A percentile compares a stretch with the other conserved stretches of the same genome.
These are phyloP conservation scores for Geotrichum carabidarum DNA, from an alignment of 1,139 yeast species.

Conservation along the genomic window DNA sequence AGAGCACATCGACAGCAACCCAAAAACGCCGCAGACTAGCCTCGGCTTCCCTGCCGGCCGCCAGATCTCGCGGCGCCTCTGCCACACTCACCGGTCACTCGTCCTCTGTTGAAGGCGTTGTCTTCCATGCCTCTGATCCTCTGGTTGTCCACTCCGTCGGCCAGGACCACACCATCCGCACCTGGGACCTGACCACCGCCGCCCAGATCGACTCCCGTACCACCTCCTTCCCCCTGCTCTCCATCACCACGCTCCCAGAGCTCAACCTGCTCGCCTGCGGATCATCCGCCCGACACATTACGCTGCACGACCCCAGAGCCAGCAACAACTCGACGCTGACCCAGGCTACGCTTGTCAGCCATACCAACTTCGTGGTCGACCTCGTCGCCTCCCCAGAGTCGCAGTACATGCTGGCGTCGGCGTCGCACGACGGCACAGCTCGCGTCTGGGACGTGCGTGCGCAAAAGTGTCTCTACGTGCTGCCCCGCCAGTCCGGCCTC, in stretches of 20 bases:
- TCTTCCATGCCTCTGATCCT: constrained; percentile 64
- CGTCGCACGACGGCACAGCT: constrained; percentile 92
- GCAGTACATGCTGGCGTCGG: constrained; percentile 72
- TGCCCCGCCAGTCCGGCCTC: constrained; percentile 55
- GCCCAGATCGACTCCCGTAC: constrained; percentile 81
- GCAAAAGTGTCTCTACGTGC: constrained; percentile 77
- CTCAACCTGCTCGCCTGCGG: constrained; percentile 76
- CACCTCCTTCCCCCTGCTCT: constrained; percentile 80
- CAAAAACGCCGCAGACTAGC: constrained; percentile 84
- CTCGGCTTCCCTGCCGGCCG: constrained; percentile 51
- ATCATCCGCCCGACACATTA: constrained; percentile 91
- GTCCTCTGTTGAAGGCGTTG: constrained; percentile 69
- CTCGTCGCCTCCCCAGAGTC: constrained; percentile 69
- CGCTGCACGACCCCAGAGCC: constrained; percentile 81
- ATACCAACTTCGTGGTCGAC: constrained; percentile 82
- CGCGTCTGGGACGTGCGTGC: constrained; percentile 95
- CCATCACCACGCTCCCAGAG: constrained; percentile 59
- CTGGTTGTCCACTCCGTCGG: constrained; percentile 89
- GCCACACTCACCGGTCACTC: constrained; percentile 72
- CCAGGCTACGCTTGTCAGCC: constrained; percentile 75
- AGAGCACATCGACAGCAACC: constrained; percentile 55
- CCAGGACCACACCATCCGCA: constrained; percentile 89
- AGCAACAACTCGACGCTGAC: constrained; percentile 42
- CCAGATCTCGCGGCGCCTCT: constrained; percentile 77
- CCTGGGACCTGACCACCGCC: constrained; percentile 90